Percentiles rank a stretch among this genome's conserved stretches.
Conservation (phyloP, 257 asterid species). For the Buddleja alternifolia region DNA sequence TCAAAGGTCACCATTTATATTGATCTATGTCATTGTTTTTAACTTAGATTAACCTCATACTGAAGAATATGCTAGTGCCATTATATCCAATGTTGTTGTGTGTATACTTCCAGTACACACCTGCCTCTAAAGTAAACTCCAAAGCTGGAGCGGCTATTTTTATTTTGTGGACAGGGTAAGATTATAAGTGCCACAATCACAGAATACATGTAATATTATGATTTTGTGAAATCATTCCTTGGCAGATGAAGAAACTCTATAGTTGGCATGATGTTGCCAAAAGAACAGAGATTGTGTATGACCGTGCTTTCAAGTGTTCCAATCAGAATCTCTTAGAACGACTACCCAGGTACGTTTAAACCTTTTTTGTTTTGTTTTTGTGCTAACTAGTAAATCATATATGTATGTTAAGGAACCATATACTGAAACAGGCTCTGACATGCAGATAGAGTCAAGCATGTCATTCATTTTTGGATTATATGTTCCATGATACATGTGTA, state of each 20-base stretch:
- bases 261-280: slow-evolving; percentile 97
- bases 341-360: slow-evolving; percentile 64
- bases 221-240: slow-evolving; percentile 13
- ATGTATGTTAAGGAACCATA: background rate
- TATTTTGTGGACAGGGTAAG: slow-evolving; percentile 1
- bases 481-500: background rate
- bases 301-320: slow-evolving; percentile 76
- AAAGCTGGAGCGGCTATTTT: background rate
- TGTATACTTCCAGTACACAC: background rate
- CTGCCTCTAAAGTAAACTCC: background rate
- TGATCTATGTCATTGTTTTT: background rate
- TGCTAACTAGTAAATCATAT: background rate
- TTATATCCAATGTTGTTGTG: background rate
- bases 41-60: slow-evolving; percentile 9
- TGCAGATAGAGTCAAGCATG: slow-evolving; percentile 7
- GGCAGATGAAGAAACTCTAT: slow-evolving; percentile 86
- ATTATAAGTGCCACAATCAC: background rate
- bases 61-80: slow-evolving; percentile 5
- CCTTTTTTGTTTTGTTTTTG: no score
- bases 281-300: slow-evolving; percentile 89
- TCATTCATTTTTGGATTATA: background rate
- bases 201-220: slow-evolving; percentile 1
- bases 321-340: slow-evolving; percentile 76
- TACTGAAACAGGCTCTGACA: background rate
- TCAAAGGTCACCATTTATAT: background rate